Evolutionary conservation across 345 rosid species (phyloP).

Genomic region (Xanthoceras sorbifolium): DNA sequence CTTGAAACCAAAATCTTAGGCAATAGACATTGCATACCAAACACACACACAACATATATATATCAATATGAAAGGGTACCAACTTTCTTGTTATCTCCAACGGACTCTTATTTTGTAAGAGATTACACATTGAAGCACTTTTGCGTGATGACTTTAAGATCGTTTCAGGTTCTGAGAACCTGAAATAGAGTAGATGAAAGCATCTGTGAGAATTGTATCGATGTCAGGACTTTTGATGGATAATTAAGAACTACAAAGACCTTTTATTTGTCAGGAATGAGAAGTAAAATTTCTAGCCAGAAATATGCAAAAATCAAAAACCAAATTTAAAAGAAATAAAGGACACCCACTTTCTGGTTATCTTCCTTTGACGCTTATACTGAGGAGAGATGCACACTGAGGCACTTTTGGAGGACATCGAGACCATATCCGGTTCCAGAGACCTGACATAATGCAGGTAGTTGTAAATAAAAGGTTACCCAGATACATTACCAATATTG

Average conservation of each 20-base stretch:
- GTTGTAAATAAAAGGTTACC: background rate
- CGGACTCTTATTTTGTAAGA: slow-evolving; percentile 39
- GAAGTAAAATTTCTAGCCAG: background rate
- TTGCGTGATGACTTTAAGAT: slow-evolving; percentile 27
- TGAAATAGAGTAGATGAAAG: slow-evolving; percentile 19
- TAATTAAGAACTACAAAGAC: background rate
- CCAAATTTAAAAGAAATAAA: background rate
- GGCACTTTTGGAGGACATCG: slow-evolving; percentile 23
- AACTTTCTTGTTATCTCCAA: slow-evolving; percentile 47
- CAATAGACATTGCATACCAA: background rate
- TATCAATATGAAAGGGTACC: slow-evolving; percentile 33
- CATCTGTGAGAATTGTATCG: background rate
- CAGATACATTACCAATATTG: background rate
- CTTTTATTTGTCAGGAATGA: background rate
- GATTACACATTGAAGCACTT: slow-evolving; percentile 21
- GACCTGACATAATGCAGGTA: slow-evolving; percentile 32
- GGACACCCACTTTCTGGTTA: slow-evolving; percentile 49
- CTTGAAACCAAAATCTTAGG: background rate
- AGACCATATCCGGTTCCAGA: slow-evolving; percentile 29
- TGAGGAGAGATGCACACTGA: slow-evolving; percentile 26
- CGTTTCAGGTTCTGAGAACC: slow-evolving; percentile 31
- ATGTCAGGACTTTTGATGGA: background rate
- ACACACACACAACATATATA: slow-evolving; percentile 5
- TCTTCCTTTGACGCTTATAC: slow-evolving; percentile 38
- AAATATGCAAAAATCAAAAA: background rate